A percentile compares a stretch with the other conserved stretches of the same genome.
Evolutionary conservation across 2,329 filamentous ascomycete species (phyloP).

Genomic region (Alternaria hordeiaustralica): DNA sequence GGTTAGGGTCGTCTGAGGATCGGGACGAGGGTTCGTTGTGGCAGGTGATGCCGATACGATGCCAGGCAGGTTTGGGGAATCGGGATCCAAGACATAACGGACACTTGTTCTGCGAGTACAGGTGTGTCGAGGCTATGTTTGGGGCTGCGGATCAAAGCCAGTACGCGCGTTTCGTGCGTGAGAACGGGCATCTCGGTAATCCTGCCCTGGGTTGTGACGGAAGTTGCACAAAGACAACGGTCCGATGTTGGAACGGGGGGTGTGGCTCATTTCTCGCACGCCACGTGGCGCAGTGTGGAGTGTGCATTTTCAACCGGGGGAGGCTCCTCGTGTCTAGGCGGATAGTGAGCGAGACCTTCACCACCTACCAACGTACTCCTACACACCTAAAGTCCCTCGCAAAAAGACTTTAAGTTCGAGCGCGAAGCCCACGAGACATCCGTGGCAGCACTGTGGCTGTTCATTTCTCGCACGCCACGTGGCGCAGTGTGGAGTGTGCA

Average conservation of each 20-base stretch:
- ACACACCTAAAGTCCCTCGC: too few species aligned
- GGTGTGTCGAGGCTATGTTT: not conserved
- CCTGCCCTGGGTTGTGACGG: not conserved
- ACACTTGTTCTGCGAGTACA: not conserved
- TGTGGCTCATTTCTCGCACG: not conserved
- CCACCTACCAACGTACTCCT: too few species aligned
- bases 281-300: conserved; percentile 10
- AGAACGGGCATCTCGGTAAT: not conserved
- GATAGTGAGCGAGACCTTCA: too few species aligned
- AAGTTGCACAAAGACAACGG: not conserved
- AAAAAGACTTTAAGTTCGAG: too few species aligned
- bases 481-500: conserved; percentile 6
- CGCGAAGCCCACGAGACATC: too few species aligned
- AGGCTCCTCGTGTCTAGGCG: too few species aligned
- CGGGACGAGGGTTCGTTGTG: conserved; percentile 3
- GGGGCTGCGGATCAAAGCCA: not conserved
- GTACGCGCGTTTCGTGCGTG: not conserved
- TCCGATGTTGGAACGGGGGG: not conserved
- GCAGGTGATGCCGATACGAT: conserved; percentile 5
- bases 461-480: conserved; percentile 8
- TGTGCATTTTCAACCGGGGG: not conserved
- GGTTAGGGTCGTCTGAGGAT: conserved; percentile 3
- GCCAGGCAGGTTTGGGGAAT: not conserved
- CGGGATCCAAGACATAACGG: not conserved
- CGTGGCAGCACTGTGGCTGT: not conserved